Evolutionary conservation across 305 asterid species (phyloP), one percentile per base, ranked within the genome.

Genomic region (Ajuga reptans): DNA sequence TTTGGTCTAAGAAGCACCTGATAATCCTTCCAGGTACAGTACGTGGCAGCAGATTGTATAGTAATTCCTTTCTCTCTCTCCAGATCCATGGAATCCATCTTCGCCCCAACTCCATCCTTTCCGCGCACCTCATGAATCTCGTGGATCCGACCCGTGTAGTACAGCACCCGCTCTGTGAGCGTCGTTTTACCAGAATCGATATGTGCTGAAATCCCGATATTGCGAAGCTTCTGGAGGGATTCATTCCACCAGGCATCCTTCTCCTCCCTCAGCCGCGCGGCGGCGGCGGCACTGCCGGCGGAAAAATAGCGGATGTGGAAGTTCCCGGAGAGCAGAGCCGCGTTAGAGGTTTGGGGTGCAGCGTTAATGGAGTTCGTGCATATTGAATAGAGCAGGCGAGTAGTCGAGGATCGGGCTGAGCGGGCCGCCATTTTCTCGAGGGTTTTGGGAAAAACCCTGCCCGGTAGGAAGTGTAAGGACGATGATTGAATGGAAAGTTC

Each of bases 81-180:
- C 83, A 91, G 85, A 75, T 91, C 99, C 99, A 91, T 94, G n/a
- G 96, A 91, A 77, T 94, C 99, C 99, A 94, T 94, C 58, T 91
- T 94, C 15, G 99, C 99, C 3, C 97, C 97, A 18, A 91, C 95
- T 41, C 97, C 99, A 72, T 94, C 97, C 84, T 78, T 94, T 73
- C 99, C 99, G 37, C 96, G 73, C 10, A 94, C 99, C 84, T 94
- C 99, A 50, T 90, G 97, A 50, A 92, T 90, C 84, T 92, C 95
- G 75, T 91, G 96, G 84, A 91, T 94, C 86, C 95, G 85, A 58
- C 99, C 99, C 33, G 99, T 94, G 54, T 94, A 94, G 60, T 17
- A 94, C 82, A 91, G 29, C n/a, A 91, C 80, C 72, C 99, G 82
- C 83, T 94, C 99, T 10, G 99, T 94, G 51, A 91, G 74, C 64